Evolutionary conservation across 495 filamentous ascomycete genomes (phyloP).

Genomic region (Aspergillus saccharolyticus): DNA sequence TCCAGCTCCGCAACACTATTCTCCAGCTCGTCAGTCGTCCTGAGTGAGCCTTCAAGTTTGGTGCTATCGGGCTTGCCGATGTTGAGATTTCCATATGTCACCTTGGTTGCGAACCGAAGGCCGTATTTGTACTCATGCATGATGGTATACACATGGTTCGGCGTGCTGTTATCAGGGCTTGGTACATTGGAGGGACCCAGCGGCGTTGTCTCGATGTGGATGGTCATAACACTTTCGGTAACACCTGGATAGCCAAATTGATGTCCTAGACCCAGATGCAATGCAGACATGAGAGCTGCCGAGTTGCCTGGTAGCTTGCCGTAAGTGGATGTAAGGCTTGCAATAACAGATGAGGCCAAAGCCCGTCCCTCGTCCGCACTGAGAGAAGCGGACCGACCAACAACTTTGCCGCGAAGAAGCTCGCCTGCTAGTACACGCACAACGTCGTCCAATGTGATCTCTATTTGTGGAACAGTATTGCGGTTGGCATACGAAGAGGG

Average conservation of each 20-base stretch:
- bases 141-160: constrained; percentile 23
- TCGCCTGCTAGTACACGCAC: constrained; percentile 31
- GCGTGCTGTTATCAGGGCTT: not conserved
- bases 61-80: constrained; percentile 12
- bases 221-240: constrained; percentile 19
- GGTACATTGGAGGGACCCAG: not conserved
- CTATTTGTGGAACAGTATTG: constrained; percentile 6
- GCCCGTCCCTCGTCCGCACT: constrained; percentile 28
- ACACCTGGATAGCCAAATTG: constrained; percentile 30
- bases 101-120: constrained; percentile 26
- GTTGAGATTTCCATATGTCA: constrained; percentile 25
- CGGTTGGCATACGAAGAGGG: constrained; percentile 9
- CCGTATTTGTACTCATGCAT: constrained; percentile 30
- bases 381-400: constrained; percentile 25
- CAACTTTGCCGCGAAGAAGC: constrained; percentile 28
- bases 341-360: constrained; percentile 31
- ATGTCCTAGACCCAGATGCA: constrained; percentile 38
- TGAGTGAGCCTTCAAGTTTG: constrained; percentile 10
- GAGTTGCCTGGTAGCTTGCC: constrained; percentile 22
- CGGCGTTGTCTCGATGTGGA: constrained; percentile 18
- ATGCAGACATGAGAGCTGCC: constrained; percentile 24
- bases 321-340: constrained; percentile 27
- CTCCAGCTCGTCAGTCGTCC: constrained; percentile 8
- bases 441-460: constrained; percentile 33
- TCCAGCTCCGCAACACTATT: constrained; percentile 20